Evolutionary conservation across 2,329 filamentous ascomycete species (phyloP), one percentile per base, ranked within the genome.

Genomic region (Akanthomyces lecanii): DNA sequence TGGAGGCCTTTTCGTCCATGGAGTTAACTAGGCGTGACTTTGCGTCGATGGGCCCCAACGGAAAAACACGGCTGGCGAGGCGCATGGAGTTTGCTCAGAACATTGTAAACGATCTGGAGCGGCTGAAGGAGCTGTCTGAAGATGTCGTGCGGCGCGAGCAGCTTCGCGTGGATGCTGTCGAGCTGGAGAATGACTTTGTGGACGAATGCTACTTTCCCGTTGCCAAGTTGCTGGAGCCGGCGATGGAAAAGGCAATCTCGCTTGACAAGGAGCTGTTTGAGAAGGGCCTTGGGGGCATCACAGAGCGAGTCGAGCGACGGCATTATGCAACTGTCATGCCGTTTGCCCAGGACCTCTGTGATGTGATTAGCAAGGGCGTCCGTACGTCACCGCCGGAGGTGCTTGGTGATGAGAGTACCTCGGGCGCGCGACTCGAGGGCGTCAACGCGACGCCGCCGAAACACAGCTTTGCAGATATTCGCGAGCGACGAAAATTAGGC

Each of bases 1-100:
- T 97, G 83, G 94, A 98, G 75, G 91, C 92, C 0, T 99, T 98
- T 75, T 94, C 94, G 7, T 97, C 92, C 0, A 97, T 97, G 89
- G 95, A 99, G 76, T 88, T 99, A 67, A 97, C 95, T 2, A 85
- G 95, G 59, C 89, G 95, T 64, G 94, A 98, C 75, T 99, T 97
- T 75, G 90, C 90, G n/a, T 89, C 90, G 44, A 97, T 98, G 91
- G 95, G 95, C 7, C 87, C 90, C 47, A 88, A 87, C 53, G 95
- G 95, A 61, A 87, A 89, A 70, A 84, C 89, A 30, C 85, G 92
- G 55, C 81, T 99, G 36, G 82, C 89, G 57, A 84, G 92, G 63
- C 88, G 95, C 51, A 93, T 98, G 68, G 90, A 94, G 66, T 99
- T 99, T 73, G 92, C 92, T 8, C 84, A 93, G 68, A 83, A 81